Evolutionary conservation across 441 rosid species (phyloP).

Genomic region (Hypseocharis bilobata): DNA sequence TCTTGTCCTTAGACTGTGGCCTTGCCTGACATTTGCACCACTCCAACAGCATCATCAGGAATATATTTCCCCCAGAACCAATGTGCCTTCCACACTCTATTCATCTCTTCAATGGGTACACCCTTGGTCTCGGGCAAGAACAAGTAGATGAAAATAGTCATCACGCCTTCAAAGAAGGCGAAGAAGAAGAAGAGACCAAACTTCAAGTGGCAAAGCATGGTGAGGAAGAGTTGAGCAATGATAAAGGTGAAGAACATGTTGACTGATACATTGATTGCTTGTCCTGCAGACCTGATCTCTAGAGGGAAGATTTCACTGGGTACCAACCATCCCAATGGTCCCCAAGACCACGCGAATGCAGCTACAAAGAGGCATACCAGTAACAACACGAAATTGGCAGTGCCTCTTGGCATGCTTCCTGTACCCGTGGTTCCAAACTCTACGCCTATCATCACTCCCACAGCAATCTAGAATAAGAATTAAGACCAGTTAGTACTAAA

Average conservation of each 20-base stretch:
- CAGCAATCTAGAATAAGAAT: conserved; percentile 34
- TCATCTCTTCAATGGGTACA: conserved; percentile 76
- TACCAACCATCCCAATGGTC: conserved; percentile 80
- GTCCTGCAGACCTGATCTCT: conserved; percentile 79
- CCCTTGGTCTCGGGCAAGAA: conserved; percentile 86
- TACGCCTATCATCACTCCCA: conserved; percentile 60
- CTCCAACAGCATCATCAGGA: neutral
- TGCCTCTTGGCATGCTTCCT: conserved; percentile 60
- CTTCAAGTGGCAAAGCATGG: conserved; percentile 76
- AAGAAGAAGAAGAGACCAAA: conserved; percentile 74
- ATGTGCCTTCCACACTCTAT: conserved; percentile 54
- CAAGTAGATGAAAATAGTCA: conserved; percentile 49
- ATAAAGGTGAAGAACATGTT: conserved; percentile 76
- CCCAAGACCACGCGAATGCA: conserved; percentile 94
- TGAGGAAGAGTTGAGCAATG: conserved; percentile 57
- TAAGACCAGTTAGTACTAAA: no score
- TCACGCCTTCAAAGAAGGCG: conserved; percentile 52
- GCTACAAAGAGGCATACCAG: conserved; percentile 72
- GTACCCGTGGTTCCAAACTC: conserved; percentile 66
- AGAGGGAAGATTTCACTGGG: conserved; percentile 86
- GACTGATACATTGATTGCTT: conserved; percentile 68
- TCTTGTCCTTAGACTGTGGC: neutral
- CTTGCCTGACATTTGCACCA: neutral
- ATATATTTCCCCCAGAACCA: conserved; percentile 49
- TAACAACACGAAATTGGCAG: conserved; percentile 61